Percentiles rank a stretch among this genome's conserved stretches.
phyloP scores from a whole-genome alignment of 352 stramenopile species.

The Phytophthora meadii region DNA sequence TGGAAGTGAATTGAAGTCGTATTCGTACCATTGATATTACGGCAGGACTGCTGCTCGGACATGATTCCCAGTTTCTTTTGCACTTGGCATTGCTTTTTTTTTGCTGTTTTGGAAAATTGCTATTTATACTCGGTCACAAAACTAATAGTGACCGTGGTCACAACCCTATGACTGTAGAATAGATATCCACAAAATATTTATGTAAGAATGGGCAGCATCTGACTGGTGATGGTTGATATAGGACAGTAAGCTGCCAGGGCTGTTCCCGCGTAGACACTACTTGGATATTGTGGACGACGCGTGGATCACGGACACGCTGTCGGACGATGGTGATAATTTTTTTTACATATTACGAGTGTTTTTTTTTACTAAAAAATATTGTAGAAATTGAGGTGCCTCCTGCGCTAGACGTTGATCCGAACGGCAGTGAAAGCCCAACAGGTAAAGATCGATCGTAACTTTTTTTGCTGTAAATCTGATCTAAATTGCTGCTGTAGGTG shows the following conservation, averaged over 20 bases:
- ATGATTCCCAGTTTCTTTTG: no score
- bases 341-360: constrained; percentile 13
- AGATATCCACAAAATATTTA: not conserved
- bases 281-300: constrained; percentile 85
- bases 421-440: constrained; percentile 56
- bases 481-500: constrained; percentile 36
- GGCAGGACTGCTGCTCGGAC: no score
- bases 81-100: no score
- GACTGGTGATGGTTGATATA: constrained; percentile 8
- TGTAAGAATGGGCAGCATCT: not conserved
- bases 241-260: constrained; percentile 75
- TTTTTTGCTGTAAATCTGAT: not conserved
- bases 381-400: constrained; percentile 79
- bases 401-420: constrained; percentile 59
- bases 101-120: no score
- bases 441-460: constrained; percentile 24
- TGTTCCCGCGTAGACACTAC: constrained; percentile 76
- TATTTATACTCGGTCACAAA: no score
- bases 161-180: no score
- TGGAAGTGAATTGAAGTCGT: no score
- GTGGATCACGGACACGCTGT: constrained; percentile 83
- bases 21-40: no score
- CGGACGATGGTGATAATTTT: constrained; percentile 68
- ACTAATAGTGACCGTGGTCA: no score
- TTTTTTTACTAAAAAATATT: no score